Conservation (phyloP, 345 rosid genomes). For the Gossypium herbaceum region DNA sequence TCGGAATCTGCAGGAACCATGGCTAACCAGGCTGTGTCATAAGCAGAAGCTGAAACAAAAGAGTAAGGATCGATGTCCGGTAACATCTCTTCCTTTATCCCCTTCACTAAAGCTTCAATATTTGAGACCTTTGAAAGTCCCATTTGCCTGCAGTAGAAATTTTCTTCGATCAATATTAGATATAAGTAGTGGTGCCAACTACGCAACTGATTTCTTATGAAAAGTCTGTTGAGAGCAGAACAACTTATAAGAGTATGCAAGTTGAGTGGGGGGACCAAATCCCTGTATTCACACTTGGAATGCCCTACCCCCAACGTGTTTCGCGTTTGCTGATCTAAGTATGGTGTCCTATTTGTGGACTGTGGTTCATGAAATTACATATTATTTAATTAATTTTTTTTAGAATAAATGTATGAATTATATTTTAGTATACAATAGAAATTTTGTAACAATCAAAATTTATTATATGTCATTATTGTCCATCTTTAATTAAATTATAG, state of each 20-base stretch:
- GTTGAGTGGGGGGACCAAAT: background rate
- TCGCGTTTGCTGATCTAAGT: background rate
- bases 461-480: no score
- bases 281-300: background rate
- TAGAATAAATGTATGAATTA: no score
- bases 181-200: background rate
- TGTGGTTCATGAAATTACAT: no score
- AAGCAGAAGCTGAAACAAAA: slow-evolving; percentile 10
- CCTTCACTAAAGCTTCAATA: background rate
- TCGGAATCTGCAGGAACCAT: background rate
- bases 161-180: background rate
- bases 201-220: background rate
- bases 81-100: slow-evolving; percentile 5
- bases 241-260: background rate
- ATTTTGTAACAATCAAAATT: no score
- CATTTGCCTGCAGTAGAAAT: background rate
- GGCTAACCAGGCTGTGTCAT: slow-evolving; percentile 14
- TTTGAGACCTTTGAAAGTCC: background rate
- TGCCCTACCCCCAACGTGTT: background rate
- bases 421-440: no score
- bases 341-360: no score
- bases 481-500: no score
- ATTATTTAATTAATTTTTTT: no score
- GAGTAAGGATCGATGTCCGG: slow-evolving; percentile 7
- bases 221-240: no score